Evolutionary conservation across 805 yeast genomes (phyloP), one percentile per base, ranked within the genome.

Genomic region (Metschnikowia bowlesiae): DNA sequence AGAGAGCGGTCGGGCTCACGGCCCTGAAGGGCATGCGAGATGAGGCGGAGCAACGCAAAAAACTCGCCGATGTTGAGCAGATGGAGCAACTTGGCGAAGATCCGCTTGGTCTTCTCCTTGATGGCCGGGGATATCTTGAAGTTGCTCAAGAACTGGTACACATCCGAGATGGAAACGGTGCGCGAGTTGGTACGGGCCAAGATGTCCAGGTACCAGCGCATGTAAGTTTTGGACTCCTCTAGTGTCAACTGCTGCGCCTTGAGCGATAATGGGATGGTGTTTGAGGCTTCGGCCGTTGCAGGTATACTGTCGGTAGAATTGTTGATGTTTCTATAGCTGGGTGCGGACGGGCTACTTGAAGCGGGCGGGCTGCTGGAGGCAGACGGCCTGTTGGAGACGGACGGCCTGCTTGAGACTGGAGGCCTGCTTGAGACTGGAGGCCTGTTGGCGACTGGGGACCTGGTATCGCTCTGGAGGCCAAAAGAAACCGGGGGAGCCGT

Each of bases 171-270:
- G 4, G 83, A 75, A 7, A 92, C 82, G 32, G 87, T 69, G 53
- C 84, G 76, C 39, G 83, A 77, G 36, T 83, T 83, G 54, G 86
- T 85, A 47, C 91, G 79, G 41, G 87, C 76, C 35, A 87, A 78
- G 32, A 92, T 81, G 61, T 89, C 91, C 57, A 89, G 85, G 66
- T 91, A 92, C 99, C 99, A 92, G 56, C 97, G 75, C 58, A 92
- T 80, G 66, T 92, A 92, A 1, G 97, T 87, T 60, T 85, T 82
- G 10, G 83, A 79, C 66, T 92, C 99, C 50, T 85, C 87, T 16
- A 77, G 76, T 0, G 96, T 79, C 42, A 92, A 75, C 51, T 89
- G 89, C 43, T 77, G 79, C 1, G 81, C 77, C 1, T 84, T 74
- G n/a, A 87, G 68, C 2, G 89, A 80, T 46, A 87, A 66, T 0